These are phyloP conservation scores for Pichia nanzhaoensis DNA, from an alignment of 805 yeast species.

Conservation along the genomic window DNA sequence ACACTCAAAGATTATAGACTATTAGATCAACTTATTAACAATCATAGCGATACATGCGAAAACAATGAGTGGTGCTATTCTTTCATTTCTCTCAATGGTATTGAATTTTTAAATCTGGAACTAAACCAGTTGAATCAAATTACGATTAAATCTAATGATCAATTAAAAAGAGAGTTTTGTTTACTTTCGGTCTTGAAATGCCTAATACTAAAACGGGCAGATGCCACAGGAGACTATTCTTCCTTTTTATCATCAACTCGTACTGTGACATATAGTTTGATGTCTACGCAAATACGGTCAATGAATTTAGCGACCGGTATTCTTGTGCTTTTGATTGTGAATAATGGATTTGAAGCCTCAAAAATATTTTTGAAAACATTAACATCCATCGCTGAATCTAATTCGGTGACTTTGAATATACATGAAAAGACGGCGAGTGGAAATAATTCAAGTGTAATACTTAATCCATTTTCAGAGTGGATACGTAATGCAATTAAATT, in stretches of 20 bases:
- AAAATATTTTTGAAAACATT: conserved; percentile 10
- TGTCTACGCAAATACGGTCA: conserved; percentile 70
- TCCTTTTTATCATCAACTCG: conserved; percentile 42
- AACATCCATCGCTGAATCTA: background rate
- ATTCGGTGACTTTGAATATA: background rate
- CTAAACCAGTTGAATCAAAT: conserved; percentile 46
- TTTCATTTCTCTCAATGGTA: conserved; percentile 79
- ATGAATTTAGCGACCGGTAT: conserved; percentile 77
- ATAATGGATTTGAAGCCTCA: conserved; percentile 17
- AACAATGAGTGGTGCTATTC: conserved; percentile 60
- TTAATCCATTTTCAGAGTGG: conserved; percentile 17
- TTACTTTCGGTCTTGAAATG: conserved; percentile 75
- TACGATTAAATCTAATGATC: conserved; percentile 37
- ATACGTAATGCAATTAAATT: conserved; percentile 15
- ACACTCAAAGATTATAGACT: conserved; percentile 34
- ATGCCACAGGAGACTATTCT: conserved; percentile 53
- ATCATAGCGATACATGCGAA: background rate
- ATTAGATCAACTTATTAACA: conserved; percentile 20
- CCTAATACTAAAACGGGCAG: conserved; percentile 49
- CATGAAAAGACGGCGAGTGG: background rate
- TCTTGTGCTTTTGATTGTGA: conserved; percentile 41
- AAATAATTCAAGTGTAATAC: background rate
- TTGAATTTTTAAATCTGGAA: conserved; percentile 62
- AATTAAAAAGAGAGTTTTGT: conserved; percentile 62
- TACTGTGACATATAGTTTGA: conserved; percentile 63